Percentiles rank a stretch among this genome's conserved stretches.
These are phyloP conservation scores for Cerrena zonata DNA, from an alignment of 1,284 basidiomycete species.

Conservation along the genomic window DNA sequence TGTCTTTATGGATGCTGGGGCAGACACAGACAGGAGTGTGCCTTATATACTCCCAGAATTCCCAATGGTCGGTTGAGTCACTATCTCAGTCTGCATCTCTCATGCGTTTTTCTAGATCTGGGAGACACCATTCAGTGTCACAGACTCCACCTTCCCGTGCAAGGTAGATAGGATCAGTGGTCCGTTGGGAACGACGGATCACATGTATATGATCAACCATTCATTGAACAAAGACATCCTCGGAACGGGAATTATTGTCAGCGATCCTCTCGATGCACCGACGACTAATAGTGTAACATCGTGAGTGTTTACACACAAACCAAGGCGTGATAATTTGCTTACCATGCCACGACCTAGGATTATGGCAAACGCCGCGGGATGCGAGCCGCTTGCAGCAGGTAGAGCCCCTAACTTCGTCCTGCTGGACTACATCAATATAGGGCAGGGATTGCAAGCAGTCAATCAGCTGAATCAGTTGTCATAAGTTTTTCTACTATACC, in stretches of 20 bases:
- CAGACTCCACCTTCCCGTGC: constrained; percentile 61
- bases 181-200: constrained; percentile 41
- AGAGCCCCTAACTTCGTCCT: constrained; percentile 46
- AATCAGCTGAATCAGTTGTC: constrained; percentile 40
- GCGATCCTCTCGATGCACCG: constrained; percentile 33
- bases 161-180: constrained; percentile 59
- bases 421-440: constrained; percentile 45
- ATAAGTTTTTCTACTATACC: not conserved
- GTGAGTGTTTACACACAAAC: constrained; percentile 25
- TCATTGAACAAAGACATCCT: constrained; percentile 40
- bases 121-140: constrained; percentile 70
- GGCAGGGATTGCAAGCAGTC: constrained; percentile 37
- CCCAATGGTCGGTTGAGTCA: constrained; percentile 40
- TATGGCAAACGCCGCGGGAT: constrained; percentile 39
- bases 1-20: constrained; percentile 64
- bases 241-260: constrained; percentile 34
- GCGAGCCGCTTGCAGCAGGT: constrained; percentile 36
- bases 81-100: not conserved
- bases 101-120: constrained; percentile 49
- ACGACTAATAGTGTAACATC: constrained; percentile 40
- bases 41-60: constrained; percentile 66
- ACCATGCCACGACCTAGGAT: constrained; percentile 29
- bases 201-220: constrained; percentile 57
- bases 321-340: not conserved
- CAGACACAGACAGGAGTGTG: constrained; percentile 37